Conservation (phyloP, 495 filamentous ascomycete species). For the Gamarada debralockiae region DNA sequence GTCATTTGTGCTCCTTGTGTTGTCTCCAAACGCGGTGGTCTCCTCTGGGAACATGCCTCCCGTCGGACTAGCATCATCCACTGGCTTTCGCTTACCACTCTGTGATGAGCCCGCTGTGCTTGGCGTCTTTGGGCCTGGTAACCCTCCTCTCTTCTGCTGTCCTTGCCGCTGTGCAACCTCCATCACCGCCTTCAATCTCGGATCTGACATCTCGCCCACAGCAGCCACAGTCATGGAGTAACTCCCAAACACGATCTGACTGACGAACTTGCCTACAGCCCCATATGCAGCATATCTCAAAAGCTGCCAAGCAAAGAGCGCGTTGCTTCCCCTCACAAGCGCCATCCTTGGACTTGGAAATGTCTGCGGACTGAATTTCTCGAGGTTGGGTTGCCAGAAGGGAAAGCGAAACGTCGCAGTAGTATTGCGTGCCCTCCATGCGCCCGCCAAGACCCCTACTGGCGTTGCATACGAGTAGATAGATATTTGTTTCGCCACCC, state of each 20-base stretch:
- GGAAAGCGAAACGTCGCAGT: constrained; percentile 18
- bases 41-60: constrained; percentile 16
- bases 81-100: background rate
- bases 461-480: constrained; percentile 19
- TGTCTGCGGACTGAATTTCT: constrained; percentile 11
- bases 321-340: background rate
- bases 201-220: constrained; percentile 16
- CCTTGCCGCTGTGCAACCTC: background rate
- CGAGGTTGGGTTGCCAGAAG: constrained; percentile 20
- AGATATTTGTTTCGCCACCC: constrained; percentile 15
- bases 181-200: constrained; percentile 14
- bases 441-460: constrained; percentile 10
- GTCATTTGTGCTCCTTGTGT: background rate
- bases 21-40: background rate
- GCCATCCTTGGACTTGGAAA: constrained; percentile 5
- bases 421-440: constrained; percentile 15
- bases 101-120: background rate
- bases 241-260: constrained; percentile 8
- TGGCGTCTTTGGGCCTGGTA: background rate
- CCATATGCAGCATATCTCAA: constrained; percentile 7
- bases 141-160: constrained; percentile 1
- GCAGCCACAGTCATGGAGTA: constrained; percentile 13
- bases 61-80: constrained; percentile 27
- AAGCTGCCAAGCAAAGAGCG: constrained; percentile 12
- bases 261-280: constrained; percentile 2